phyloP scores from a whole-genome alignment of 2,329 filamentous ascomycete genomes.

The Ilyonectria sp. region DNA sequence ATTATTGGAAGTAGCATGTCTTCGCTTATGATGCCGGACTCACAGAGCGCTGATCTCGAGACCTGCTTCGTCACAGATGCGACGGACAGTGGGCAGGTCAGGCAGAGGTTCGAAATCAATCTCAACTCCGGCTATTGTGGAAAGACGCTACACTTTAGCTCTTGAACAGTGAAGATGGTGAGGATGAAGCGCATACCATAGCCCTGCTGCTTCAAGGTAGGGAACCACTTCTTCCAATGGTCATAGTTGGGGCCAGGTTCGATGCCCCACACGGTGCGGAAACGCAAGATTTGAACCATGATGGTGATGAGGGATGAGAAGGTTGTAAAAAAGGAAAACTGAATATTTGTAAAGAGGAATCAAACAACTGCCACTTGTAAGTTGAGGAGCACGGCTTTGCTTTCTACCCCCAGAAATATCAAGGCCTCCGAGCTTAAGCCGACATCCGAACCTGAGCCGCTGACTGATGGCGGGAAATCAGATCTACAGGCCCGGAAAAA shows the following conservation, averaged over 20 bases:
- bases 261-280: slow-evolving; percentile 32
- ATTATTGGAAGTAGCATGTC: background rate
- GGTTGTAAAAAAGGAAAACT: background rate
- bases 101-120: slow-evolving; percentile 16
- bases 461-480: background rate
- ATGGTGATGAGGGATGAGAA: background rate
- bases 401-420: slow-evolving; percentile 13
- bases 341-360: background rate
- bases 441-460: slow-evolving; percentile 4
- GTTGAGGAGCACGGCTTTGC: slow-evolving; percentile 4
- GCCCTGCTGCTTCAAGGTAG: slow-evolving; percentile 31
- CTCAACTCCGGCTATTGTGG: slow-evolving; percentile 17
- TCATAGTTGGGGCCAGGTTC: slow-evolving; percentile 27
- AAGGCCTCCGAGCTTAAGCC: slow-evolving; percentile 11
- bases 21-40: background rate
- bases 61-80: slow-evolving; percentile 17
- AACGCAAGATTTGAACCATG: slow-evolving; percentile 30
- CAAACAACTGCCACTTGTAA: background rate
- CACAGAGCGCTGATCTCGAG: slow-evolving; percentile 27
- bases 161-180: background rate
- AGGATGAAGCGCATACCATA: slow-evolving; percentile 19
- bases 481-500: slow-evolving; percentile 22
- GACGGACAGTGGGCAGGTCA: slow-evolving; percentile 8
- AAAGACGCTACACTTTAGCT: background rate
- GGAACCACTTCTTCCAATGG: slow-evolving; percentile 31